Base-by-base conservation (phyloP, 352 stramenopile species). In the Nothophytophthora sp. region DNA sequence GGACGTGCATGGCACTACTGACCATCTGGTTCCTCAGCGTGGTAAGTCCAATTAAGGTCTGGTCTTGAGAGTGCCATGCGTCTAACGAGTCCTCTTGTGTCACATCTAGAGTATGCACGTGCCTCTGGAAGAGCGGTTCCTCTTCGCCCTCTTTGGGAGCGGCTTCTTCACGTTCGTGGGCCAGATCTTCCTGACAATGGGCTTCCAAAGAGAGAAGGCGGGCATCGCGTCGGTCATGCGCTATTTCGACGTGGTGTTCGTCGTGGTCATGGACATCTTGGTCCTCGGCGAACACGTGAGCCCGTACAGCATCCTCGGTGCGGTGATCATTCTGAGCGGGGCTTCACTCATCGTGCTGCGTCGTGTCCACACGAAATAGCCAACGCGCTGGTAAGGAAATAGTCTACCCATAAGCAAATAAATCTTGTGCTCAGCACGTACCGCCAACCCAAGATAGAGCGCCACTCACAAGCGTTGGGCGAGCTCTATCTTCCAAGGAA, bases 221-320 rank as follows among this genome's bases (percentile, higher is more conserved):
- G 73, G 67, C 0, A 68, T 87, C 37, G 70, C 54, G 5, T 84
- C 76, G 3, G 73, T 80, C 52, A 81, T 83, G 68, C 60, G 64
- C 12, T 83, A 83, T 44, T 77, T 83, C 33, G 67, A 87, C 58
- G 55, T 87, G 16, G 50, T 87, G 0, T 83, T 83, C 39, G 73
- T 83, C 22, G 64, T 87, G n/a, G 39, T 78, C 3, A 58, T 60
- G 51, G 76, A 81, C 49, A 66, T 56, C 25, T 64, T 46, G n/a
- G 57, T 84, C 12, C 60, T 82, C 1, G 56, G 64, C 13, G 72
- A 81, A 20, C n/a, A 41, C n/a, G 55, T 84, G 34, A 70, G 67
- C 44, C 8, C 12, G 19, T 78, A 69, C 58, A 84, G 67, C 40
- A 47, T 87, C 23, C 7, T 81, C 22, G 70, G 73, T 5, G 67